A percentile compares a stretch with the other conserved stretches of the same genome.
These are phyloP conservation scores for Dactylis glomerata DNA, from an alignment of 176 grass and related monocot species.

Conservation along the genomic window DNA sequence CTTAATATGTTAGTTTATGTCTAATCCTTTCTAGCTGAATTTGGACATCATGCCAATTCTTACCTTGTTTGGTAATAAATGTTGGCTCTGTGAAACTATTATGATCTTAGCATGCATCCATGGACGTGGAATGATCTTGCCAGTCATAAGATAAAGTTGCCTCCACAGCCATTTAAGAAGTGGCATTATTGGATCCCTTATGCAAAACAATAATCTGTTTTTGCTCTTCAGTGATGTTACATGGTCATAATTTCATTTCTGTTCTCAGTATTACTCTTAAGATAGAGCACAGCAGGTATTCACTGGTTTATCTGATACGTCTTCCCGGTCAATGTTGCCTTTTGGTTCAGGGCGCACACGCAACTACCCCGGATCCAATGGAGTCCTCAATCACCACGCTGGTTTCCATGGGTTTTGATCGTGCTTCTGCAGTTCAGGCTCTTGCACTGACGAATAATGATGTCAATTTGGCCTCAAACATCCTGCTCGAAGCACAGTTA, in stretches of 20 bases:
- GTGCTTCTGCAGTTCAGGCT: conserved; percentile 62
- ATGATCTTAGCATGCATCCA: background rate
- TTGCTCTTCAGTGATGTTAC: background rate
- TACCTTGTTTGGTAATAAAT: background rate
- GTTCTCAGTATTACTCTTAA: background rate
- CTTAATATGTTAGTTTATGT: background rate
- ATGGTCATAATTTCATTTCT: background rate
- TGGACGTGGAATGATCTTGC: background rate
- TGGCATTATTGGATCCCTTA: background rate
- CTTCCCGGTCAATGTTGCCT: conserved; percentile 1
- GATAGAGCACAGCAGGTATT: background rate
- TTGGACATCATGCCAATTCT: background rate
- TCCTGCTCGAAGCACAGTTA: conserved; percentile 82
- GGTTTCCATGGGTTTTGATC: conserved; percentile 89
- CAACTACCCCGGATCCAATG: conserved; percentile 27
- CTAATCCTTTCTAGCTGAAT: background rate
- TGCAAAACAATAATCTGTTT: background rate
- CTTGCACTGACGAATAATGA: conserved; percentile 66
- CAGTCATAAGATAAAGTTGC: background rate
- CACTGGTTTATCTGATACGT: background rate
- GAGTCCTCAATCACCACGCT: conserved; percentile 58
- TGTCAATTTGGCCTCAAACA: conserved; percentile 70
- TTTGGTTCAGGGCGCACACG: background rate
- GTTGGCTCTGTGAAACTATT: background rate
- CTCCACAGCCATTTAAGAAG: background rate